Conservation (phyloP, 306 rosid genomes). For the Carpinus fangiana region DNA sequence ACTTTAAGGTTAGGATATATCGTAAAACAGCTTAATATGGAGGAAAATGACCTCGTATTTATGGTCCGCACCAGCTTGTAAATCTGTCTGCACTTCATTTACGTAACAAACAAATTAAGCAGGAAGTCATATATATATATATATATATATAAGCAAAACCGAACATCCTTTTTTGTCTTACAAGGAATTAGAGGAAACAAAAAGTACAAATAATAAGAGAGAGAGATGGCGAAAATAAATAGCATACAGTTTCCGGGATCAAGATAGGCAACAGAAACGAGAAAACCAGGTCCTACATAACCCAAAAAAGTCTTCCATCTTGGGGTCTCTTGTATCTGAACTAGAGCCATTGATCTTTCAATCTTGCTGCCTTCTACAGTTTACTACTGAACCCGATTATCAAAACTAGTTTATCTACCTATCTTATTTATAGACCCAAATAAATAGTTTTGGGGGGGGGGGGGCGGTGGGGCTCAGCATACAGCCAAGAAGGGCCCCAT, state of each 20-base stretch:
- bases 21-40: no score
- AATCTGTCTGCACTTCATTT: conserved; percentile 17
- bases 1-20: no score
- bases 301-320: conserved; percentile 20
- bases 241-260: conserved; percentile 27
- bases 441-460: no score
- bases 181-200: background rate
- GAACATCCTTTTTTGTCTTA: background rate
- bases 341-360: background rate
- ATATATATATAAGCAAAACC: background rate
- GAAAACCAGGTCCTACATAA: conserved; percentile 21
- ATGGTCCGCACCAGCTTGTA: conserved; percentile 25
- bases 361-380: background rate
- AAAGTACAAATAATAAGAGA: background rate
- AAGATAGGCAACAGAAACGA: conserved; percentile 24
- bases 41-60: conserved; percentile 14
- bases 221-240: background rate
- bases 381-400: background rate
- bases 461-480: no score
- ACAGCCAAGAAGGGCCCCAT: no score
- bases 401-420: background rate
- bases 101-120: background rate
- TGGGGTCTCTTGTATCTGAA: conserved; percentile 17
- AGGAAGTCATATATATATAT: background rate
- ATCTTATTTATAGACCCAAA: no score